Conservation (phyloP, 441 rosid species). For the Populus hybrid region DNA sequence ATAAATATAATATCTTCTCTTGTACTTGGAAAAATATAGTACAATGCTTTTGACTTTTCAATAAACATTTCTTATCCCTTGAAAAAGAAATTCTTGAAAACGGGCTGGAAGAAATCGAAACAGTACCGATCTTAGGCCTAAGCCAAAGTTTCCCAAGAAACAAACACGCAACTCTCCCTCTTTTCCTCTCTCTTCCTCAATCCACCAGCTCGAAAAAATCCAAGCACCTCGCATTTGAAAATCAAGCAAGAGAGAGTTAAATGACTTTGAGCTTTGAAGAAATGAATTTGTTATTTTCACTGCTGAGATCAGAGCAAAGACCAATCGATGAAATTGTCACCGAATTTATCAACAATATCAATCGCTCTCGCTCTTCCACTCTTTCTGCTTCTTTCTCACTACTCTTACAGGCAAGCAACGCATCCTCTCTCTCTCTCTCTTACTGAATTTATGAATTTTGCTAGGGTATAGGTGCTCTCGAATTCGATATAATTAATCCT, state of each 20-base stretch:
- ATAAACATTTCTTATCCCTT: too few species aligned
- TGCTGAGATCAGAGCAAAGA: conserved; percentile 56
- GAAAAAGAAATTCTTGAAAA: too few species aligned
- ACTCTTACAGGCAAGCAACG: conserved; percentile 51
- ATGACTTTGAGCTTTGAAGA: conserved; percentile 47
- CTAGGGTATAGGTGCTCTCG: background rate
- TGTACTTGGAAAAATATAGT: too few species aligned
- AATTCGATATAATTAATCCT: background rate
- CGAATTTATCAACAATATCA: conserved; percentile 63
- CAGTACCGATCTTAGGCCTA: too few species aligned
- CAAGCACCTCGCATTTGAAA: background rate
- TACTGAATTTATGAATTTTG: background rate
- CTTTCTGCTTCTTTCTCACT: conserved; percentile 59
- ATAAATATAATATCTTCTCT: too few species aligned
- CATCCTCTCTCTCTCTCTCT: background rate
- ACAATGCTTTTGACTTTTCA: too few species aligned
- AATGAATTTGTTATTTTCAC: conserved; percentile 28
- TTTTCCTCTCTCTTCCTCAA: background rate
- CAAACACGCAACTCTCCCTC: background rate
- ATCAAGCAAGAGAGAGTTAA: background rate
- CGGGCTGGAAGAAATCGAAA: too few species aligned
- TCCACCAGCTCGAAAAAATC: background rate
- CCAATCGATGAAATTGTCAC: conserved; percentile 56
- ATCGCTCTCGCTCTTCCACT: conserved; percentile 39
- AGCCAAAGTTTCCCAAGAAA: background rate